Evolutionary conservation across 2,329 filamentous ascomycete species (phyloP), one percentile per base, ranked within the genome.

Genomic region (Exophiala phaeomuriformis): DNA sequence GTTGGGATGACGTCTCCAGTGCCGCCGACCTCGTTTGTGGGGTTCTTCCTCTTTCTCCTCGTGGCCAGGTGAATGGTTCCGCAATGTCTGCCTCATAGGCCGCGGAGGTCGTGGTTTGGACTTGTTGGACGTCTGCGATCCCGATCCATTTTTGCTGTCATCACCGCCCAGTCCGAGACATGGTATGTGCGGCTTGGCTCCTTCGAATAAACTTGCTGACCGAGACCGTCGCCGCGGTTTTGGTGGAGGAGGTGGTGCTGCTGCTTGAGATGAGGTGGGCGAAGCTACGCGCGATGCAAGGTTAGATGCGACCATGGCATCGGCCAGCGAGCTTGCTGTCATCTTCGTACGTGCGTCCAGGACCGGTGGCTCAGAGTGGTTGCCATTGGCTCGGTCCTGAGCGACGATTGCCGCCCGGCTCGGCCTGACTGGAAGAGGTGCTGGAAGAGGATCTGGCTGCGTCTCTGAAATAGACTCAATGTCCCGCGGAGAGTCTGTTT

Each of bases 301-400:
- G 33, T 73, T 75, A 7, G 73, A 75, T 12, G 73, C 73, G 12
- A 74, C 69, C 56, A 76, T 72, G 30, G 73, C 73, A 63, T 74
- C 68, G 9, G 72, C 73, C 2, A 73, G 66, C 3, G 69, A 67
- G 55, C 70, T 70, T 54, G 69, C 69, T 31, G 61, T 61, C 64
- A 56, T 54, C 32, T 46, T 55, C 9, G 49, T 47, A 43, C 52
- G 47, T 7, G 49, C 30, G 32, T 54, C 55, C 7, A 47, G 30
- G n/a, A 33, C 28, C n/a, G 57, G 41, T 5, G 49, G 19, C n/a
- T 48, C 48, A 5, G 36, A 37, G 27, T 48, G 42, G 5, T 42
- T 33, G 30, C 27, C 12, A 5, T 28, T 19, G 5, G 57, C 40
- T 10, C 50, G 43, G 47, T 57, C 53, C 33, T 55, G 54, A 36